Conservation (phyloP, 768 basidiomycete species). For the Tulasnella sp. region DNA sequence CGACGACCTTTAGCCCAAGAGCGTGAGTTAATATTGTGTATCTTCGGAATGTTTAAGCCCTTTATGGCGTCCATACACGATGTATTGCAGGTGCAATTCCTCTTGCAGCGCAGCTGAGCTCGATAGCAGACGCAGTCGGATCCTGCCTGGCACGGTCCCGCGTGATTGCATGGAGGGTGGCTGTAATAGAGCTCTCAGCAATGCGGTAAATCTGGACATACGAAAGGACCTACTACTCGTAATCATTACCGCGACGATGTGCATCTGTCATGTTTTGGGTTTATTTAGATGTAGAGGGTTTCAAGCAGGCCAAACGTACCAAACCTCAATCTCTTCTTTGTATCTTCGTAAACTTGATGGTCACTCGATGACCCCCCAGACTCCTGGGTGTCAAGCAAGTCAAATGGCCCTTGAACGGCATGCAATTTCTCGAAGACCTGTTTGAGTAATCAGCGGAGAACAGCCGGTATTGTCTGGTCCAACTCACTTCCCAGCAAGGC, state of each 20-base stretch:
- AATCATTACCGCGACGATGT: background rate
- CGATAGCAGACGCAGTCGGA: constrained; percentile 44
- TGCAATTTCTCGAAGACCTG: background rate
- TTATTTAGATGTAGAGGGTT: background rate
- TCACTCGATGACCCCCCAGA: no score
- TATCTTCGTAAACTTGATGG: no score
- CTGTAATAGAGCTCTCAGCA: constrained; percentile 27
- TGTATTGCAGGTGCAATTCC: constrained; percentile 47
- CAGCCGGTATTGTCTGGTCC: background rate
- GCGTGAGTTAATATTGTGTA: constrained; percentile 16
- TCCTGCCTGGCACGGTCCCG: constrained; percentile 44
- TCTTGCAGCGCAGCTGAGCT: constrained; percentile 47
- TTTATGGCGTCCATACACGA: constrained; percentile 36
- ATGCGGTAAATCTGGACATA: background rate
- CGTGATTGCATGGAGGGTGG: constrained; percentile 47
- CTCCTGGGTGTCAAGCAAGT: background rate
- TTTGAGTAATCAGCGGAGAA: background rate
- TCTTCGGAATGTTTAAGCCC: constrained; percentile 18
- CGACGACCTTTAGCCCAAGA: constrained; percentile 42
- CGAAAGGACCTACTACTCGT: background rate
- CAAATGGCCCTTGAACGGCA: background rate
- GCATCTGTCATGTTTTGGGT: background rate
- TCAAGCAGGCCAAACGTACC: background rate
- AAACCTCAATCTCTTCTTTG: background rate
- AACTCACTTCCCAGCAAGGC: background rate